Evolutionary conservation across 148 eudicot genomes (phyloP).

Genomic region (Arbutus unedo): DNA sequence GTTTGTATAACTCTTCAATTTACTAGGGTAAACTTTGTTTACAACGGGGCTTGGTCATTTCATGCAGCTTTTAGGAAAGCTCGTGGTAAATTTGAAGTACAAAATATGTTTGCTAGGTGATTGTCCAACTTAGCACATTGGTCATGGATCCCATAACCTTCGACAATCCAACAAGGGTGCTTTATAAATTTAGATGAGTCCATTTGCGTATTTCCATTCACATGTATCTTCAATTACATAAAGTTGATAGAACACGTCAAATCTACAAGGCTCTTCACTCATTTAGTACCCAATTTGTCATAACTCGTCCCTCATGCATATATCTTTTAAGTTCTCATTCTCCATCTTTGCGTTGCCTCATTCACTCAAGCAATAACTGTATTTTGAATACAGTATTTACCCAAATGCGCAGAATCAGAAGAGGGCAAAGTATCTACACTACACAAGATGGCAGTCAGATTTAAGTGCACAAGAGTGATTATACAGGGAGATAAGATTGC

Average conservation of each 20-base stretch:
- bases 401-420: neutral
- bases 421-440: neutral
- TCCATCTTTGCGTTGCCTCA: neutral
- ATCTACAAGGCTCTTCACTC: neutral
- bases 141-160: neutral
- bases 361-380: neutral
- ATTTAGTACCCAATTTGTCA: neutral
- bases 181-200: neutral
- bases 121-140: neutral
- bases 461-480: neutral
- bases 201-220: neutral
- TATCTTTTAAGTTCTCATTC: neutral
- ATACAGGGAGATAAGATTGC: neutral
- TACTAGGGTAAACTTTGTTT: neutral
- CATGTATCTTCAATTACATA: neutral
- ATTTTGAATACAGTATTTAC: neutral
- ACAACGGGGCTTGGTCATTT: neutral
- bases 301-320: neutral
- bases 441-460: neutral
- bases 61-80: neutral
- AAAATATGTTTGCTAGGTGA: neutral
- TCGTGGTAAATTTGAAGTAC: neutral
- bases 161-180: neutral
- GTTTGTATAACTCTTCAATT: neutral
- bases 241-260: neutral